Percentiles rank a stretch among this genome's conserved stretches.
Evolutionary conservation across 257 asterid genomes (phyloP).

Genomic region (Solanum sitiens): DNA sequence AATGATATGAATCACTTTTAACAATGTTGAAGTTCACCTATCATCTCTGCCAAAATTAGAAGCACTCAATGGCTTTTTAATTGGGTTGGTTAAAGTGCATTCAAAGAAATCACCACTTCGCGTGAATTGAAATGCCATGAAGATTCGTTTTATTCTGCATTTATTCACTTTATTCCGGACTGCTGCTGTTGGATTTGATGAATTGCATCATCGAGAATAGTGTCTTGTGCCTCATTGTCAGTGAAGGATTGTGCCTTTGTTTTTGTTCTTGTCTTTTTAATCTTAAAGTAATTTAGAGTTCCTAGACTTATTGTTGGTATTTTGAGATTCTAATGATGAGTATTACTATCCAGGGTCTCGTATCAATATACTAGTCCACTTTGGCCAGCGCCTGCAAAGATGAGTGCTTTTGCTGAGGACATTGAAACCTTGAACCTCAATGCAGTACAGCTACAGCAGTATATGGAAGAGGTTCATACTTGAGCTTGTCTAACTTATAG

Average conservation of each 20-base stretch:
- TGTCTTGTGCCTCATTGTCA: background rate
- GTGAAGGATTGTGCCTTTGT: background rate
- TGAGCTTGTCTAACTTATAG: background rate
- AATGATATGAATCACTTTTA: background rate
- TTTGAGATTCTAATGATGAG: background rate
- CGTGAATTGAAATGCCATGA: background rate
- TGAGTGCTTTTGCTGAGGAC: background rate
- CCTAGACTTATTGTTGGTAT: background rate
- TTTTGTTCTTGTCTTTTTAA: background rate
- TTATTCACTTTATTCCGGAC: background rate
- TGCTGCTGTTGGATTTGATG: background rate
- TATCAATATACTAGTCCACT: background rate
- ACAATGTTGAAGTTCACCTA: background rate
- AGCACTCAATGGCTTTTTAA: background rate
- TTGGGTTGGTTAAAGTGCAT: background rate
- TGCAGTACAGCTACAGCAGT: background rate
- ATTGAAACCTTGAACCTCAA: background rate
- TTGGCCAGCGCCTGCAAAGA: background rate
- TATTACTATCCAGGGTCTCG: background rate
- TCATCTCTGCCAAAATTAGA: background rate
- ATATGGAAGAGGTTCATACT: background rate
- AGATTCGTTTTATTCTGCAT: background rate
- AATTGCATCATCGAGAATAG: background rate
- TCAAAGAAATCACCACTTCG: background rate
- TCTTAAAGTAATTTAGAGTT: background rate